Conservation (phyloP, 2,329 filamentous ascomycete species). For the Tolypocladium pustulatum region DNA sequence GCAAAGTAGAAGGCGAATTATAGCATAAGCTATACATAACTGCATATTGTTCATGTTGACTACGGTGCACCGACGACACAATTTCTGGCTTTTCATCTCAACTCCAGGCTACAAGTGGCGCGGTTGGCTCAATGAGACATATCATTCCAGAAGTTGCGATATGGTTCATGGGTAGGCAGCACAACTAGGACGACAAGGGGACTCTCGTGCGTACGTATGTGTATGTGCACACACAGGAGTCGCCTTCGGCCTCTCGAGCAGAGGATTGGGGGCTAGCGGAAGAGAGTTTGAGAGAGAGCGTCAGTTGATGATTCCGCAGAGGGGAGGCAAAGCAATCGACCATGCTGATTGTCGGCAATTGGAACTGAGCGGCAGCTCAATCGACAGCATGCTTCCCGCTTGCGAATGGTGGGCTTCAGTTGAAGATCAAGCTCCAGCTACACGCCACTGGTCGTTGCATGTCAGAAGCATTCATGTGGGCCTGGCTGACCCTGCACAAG, state of each 20-base stretch:
- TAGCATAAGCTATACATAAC: slow-evolving; percentile 2
- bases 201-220: background rate
- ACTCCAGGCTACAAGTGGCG: slow-evolving; percentile 8
- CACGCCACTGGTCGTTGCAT: background rate
- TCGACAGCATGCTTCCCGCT: background rate
- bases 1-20: slow-evolving; percentile 25
- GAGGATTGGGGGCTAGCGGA: background rate
- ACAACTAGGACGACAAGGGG: background rate
- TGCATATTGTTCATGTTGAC: slow-evolving; percentile 8
- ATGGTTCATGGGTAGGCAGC: slow-evolving; percentile 6
- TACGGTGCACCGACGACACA: slow-evolving; percentile 11
- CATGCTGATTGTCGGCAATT: background rate
- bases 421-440: background rate
- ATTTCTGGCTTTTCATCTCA: slow-evolving; percentile 12
- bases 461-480: background rate
- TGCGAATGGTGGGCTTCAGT: background rate
- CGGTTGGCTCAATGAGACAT: slow-evolving; percentile 2
- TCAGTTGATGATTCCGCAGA: background rate
- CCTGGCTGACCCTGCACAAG: background rate
- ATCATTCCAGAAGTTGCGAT: slow-evolving; percentile 7
- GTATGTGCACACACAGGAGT: background rate
- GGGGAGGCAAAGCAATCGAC: background rate
- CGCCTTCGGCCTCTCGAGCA: background rate
- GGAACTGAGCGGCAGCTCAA: background rate
- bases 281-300: background rate